phyloP scores from a whole-genome alignment of 2,329 filamentous ascomycete species.

The Ophiostoma sp. region DNA sequence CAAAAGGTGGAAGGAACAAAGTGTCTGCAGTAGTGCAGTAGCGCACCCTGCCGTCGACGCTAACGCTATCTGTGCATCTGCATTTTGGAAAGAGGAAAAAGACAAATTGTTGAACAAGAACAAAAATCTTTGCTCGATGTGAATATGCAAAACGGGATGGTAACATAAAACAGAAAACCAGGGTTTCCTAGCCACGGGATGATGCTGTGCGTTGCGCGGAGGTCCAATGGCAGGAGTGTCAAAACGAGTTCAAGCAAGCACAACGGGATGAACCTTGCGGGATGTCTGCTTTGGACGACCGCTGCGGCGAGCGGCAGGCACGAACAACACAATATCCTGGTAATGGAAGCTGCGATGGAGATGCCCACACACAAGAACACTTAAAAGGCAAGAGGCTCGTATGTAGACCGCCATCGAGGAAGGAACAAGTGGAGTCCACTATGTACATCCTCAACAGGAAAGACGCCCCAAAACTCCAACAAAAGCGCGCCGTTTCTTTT shows the following conservation, averaged over 20 bases:
- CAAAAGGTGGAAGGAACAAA: background rate
- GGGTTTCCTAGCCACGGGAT: background rate
- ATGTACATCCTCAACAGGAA: background rate
- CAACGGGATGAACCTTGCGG: background rate
- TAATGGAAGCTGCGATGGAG: background rate
- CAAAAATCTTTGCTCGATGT: background rate
- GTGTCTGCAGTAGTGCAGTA: slow-evolving; percentile 8
- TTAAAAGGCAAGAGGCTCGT: background rate
- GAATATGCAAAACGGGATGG: background rate
- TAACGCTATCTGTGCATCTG: background rate
- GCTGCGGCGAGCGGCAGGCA: background rate
- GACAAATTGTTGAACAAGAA: background rate
- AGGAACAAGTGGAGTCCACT: background rate
- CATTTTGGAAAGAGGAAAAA: background rate
- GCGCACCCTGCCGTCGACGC: background rate
- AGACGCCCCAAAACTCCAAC: background rate
- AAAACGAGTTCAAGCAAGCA: background rate
- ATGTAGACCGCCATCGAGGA: background rate
- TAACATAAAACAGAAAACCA: background rate
- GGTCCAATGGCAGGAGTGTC: background rate
- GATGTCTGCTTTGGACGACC: background rate
- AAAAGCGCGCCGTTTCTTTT: background rate
- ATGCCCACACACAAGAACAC: background rate
- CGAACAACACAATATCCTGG: background rate
- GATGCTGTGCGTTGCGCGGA: background rate